Conservation (phyloP, 129 eudicot species). For the Arctium minus region DNA sequence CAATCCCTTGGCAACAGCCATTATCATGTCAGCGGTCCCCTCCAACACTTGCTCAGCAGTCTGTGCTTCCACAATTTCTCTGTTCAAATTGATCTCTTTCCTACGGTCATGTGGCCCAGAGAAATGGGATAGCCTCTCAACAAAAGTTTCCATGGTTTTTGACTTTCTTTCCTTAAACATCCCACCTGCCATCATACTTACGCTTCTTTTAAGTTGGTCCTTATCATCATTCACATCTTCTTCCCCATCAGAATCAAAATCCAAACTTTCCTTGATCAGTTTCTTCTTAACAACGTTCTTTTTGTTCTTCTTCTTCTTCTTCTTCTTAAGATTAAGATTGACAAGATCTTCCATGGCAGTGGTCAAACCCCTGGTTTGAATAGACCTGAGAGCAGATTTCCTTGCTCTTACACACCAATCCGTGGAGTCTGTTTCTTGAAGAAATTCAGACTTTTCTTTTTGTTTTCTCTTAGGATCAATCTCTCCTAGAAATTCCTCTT, state of each 20-base stretch:
- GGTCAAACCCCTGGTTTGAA: conserved; percentile 75
- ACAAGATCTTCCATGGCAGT: conserved; percentile 44
- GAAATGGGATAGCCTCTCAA: conserved; percentile 72
- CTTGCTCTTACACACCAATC: conserved; percentile 97
- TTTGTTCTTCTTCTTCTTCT: conserved; percentile 51
- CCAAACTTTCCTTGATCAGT: conserved; percentile 24
- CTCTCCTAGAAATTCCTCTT: conserved; percentile 76
- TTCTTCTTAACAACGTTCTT: conserved; percentile 26
- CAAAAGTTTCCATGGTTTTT: conserved; percentile 55
- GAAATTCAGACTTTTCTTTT: conserved; percentile 37
- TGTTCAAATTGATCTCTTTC: conserved; percentile 69
- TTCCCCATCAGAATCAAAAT: conserved; percentile 32
- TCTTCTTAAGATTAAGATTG: conserved; percentile 38
- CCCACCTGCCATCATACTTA: conserved; percentile 70
- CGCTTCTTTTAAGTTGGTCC: conserved; percentile 30
- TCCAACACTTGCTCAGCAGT: conserved; percentile 84
- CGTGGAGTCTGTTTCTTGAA: conserved; percentile 50
- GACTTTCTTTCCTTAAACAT: conserved; percentile 69
- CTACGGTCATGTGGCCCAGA: conserved; percentile 69
- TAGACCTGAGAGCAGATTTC: conserved; percentile 76
- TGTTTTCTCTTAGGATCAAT: conserved; percentile 48
- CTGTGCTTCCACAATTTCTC: conserved; percentile 70
- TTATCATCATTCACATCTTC: conserved; percentile 28
- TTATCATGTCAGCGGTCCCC: conserved; percentile 50
- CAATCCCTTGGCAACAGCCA: conserved; percentile 86